Evolutionary conservation across 2,329 filamentous ascomycete genomes (phyloP), one percentile per base, ranked within the genome.

Genomic region (Botryotinia narcissicola): DNA sequence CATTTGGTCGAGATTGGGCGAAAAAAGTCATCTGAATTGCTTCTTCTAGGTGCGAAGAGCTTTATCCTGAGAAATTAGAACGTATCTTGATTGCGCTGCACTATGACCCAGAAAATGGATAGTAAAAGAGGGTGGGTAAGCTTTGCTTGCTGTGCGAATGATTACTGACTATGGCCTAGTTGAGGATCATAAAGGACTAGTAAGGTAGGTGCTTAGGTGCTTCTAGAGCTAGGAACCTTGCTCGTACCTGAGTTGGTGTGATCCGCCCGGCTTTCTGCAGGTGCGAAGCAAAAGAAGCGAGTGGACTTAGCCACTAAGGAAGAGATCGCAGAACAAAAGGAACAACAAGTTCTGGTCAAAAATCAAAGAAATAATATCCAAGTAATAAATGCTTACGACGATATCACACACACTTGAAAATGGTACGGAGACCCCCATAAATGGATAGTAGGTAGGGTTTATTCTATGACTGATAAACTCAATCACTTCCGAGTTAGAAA

Each of bases 221-320:
- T 57, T 29, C 60, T 40, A 62, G 61, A 71, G 62, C n/a, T 57
- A 32, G 37, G 42, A 76, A 75, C 75, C 76, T 72, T 74, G 76
- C 67, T 66, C 73, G 76, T 77, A 77, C 76, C 76, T 77, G 76
- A 77, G 67, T 75, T 72, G 73, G 75, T 74, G 73, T 70, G 57
- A 76, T 73, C 71, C 60, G 54, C 68, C 42, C 75, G 71, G 70
- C 64, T 62, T 71, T 62, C 75, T 76, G 72, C 73, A 76, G 74
- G 44, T 54, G 66, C 22, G 62, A 72, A 44, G 29, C 40, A 20
- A 62, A 44, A 68, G 32, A 64, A 71, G 44, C 60, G 60, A 64
- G 61, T 42, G 63, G n/a, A 63, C 42, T 54, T 62, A 73, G 48
- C 64, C 37, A 44, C 54, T 42, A 37, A 69, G 40, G 62, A 60